phyloP scores from a whole-genome alignment of 108 stramenopile species.

The Discostella stelligeroides region DNA sequence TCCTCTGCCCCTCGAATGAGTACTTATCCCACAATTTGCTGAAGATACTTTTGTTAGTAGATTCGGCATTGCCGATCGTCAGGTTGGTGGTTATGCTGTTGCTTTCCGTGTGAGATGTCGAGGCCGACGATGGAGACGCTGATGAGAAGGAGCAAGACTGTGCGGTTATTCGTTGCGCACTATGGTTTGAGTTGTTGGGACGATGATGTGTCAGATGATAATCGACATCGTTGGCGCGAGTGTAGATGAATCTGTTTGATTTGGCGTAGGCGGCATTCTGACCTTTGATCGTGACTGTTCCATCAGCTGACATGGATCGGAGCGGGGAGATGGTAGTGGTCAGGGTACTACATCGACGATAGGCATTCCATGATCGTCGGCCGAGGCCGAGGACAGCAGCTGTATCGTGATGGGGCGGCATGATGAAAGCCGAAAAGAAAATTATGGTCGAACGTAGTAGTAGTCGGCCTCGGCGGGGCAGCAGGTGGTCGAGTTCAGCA shows the following conservation, averaged over 20 bases:
- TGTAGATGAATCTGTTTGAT: neutral
- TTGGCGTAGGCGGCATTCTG: neutral
- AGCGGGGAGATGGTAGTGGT: neutral
- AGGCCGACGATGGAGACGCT: too few relatives aligned
- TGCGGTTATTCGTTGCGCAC: neutral
- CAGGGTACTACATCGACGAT: neutral
- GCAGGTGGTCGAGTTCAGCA: too few relatives aligned
- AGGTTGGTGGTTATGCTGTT: conserved; percentile 10
- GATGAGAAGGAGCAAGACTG: too few relatives aligned
- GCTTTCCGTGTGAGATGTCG: neutral
- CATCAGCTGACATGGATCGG: neutral
- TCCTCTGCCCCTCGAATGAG: conserved; percentile 62
- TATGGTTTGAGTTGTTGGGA: neutral
- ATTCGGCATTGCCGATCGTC: conserved; percentile 16
- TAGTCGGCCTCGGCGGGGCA: too few relatives aligned
- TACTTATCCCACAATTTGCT: conserved; percentile 57
- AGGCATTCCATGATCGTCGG: conserved; percentile 10
- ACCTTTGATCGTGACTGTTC: neutral
- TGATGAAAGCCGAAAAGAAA: neutral
- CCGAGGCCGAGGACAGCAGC: conserved; percentile 11
- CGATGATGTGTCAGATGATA: conserved; percentile 6
- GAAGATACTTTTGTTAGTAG: conserved; percentile 39
- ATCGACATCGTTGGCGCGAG: neutral
- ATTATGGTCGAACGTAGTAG: too few relatives aligned
- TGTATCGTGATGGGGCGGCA: conserved; percentile 22